Base-by-base conservation (phyloP, 202 grass and related monocot genomes). In the Eragrostis tef region DNA sequence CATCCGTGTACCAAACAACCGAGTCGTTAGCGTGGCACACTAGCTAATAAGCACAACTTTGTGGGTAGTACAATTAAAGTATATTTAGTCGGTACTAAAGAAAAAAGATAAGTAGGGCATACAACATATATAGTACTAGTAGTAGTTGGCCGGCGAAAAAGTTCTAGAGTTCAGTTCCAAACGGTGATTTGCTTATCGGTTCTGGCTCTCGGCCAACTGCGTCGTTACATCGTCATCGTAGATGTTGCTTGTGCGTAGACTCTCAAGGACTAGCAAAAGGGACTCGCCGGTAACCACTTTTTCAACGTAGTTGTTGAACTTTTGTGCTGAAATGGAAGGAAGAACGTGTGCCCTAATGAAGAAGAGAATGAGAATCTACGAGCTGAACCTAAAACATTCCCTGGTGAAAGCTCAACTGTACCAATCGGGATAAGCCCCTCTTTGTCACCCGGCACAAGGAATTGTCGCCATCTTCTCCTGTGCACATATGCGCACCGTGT, bases 401-500 rank as follows among this genome's bases (percentile, higher is more conserved):
- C 48, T 26, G 62, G 31, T 39, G 77, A 79, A 68, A 68, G 77
- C 20, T 68, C 77, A 26, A 8, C 48, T 29, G 46, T 24, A 79
- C 76, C 62, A 25, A 67, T 61, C 41, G 8, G n/a, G 9, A 21
- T 1, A 44, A 20, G 7, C 26, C 16, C 0, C 5, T 11, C 34
- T 43, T 45, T 29, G 53, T 17, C 45, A n/a, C 0, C 12, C 19
- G 26, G 26, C 59, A 21, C 75, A 21, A 22, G 26, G 60, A 78
- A 63, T n/a, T 36, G 45, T 52, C 44, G 45, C 17, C 19, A 9
- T 77, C 43, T 20, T 25, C 44, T 11, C 15, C 9, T 62, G 56
- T 52, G 54, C 27, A 20, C 10, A 21, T 6, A 74, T 57, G 5
- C 24, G 26, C 75, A 39, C 75, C 75, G 75, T 78, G 60, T 27